Evolutionary conservation across 495 filamentous ascomycete genomes (phyloP).

Genomic region (Evansstolkia leycettana): DNA sequence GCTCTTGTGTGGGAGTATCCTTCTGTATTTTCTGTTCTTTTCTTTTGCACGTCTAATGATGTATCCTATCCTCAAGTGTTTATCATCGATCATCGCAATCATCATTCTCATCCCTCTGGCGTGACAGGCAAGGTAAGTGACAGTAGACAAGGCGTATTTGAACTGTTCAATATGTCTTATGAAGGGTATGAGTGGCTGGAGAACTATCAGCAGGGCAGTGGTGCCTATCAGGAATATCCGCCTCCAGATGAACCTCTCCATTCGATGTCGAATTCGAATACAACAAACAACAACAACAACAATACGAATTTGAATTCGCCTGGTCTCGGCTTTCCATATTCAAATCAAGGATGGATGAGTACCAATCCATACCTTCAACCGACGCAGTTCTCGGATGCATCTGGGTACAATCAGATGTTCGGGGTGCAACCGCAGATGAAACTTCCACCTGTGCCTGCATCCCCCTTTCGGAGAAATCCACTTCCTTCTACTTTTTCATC

Average conservation of each 20-base stretch:
- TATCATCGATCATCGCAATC: no score
- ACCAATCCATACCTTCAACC: neutral
- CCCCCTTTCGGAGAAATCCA: neutral
- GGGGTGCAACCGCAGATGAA: neutral
- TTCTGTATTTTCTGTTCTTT: no score
- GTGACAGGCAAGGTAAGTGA: neutral
- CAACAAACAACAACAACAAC: neutral
- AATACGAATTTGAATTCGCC: neutral
- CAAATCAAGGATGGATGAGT: neutral
- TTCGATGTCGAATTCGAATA: neutral
- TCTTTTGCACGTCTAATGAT: no score
- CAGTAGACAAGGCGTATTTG: no score
- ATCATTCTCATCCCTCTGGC: no score
- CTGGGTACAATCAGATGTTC: neutral
- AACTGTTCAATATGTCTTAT: slow-evolving; percentile 5
- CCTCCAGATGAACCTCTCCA: neutral
- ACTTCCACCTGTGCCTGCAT: neutral
- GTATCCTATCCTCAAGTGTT: no score
- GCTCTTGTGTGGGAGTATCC: no score
- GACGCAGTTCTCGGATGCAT: neutral
- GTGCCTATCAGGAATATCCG: neutral
- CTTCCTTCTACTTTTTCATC: neutral
- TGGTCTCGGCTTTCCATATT: neutral
- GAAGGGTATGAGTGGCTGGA: slow-evolving; percentile 8
- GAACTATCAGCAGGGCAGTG: slow-evolving; percentile 1